Evolutionary conservation across 129 eudicot species (phyloP).

Genomic region (Flaveria sonorensis): DNA sequence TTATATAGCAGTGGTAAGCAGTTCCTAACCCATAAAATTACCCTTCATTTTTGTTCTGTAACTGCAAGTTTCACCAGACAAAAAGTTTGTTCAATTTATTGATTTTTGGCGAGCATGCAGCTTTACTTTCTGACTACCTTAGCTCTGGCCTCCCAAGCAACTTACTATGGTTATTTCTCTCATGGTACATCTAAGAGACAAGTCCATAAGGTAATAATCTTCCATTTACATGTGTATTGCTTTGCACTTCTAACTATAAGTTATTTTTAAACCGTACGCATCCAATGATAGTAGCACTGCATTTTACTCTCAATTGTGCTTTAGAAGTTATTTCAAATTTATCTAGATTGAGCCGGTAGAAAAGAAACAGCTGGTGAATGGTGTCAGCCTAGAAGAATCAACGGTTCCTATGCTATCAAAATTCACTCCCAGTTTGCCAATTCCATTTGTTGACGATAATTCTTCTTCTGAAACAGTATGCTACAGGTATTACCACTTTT

Average conservation of each 20-base stretch:
- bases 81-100: conserved; percentile 1
- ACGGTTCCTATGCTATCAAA: conserved; percentile 32
- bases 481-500: conserved; percentile 45
- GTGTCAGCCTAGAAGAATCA: conserved; percentile 23
- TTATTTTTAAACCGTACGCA: background rate
- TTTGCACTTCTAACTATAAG: background rate
- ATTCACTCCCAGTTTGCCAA: conserved; percentile 52
- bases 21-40: background rate
- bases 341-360: conserved; percentile 41
- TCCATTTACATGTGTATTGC: background rate
- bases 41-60: background rate
- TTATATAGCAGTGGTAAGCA: conserved; percentile 71
- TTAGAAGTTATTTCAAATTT: background rate
- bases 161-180: conserved; percentile 62
- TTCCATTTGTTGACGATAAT: conserved; percentile 34
- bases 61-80: background rate
- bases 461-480: conserved; percentile 48
- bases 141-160: conserved; percentile 54
- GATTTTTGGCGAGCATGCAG: conserved; percentile 40
- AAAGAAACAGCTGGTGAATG: conserved; percentile 26
- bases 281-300: background rate
- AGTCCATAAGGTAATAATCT: conserved; percentile 41
- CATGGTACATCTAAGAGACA: conserved; percentile 46
- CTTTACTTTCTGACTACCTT: conserved; percentile 61
- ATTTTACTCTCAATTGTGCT: conserved; percentile 15